Percentiles rank a stretch among this genome's conserved stretches.
Evolutionary conservation across 371 early-diverging fungal species (phyloP).

Genomic region (Mucor indicus): DNA sequence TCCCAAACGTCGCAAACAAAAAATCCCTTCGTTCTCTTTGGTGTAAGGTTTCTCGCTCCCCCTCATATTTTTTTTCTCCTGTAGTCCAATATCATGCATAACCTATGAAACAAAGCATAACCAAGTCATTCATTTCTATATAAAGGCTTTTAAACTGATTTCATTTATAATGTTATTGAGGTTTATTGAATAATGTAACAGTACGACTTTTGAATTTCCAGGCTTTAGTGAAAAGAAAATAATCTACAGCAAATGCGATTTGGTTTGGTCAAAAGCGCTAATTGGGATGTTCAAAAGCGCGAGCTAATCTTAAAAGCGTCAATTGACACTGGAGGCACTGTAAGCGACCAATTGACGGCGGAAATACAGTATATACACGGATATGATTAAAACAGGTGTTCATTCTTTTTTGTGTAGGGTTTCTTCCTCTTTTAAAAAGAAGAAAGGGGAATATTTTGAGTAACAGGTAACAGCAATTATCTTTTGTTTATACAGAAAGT

Average conservation of each 20-base stretch:
- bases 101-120: conserved; percentile 11
- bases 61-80: conserved; percentile 9
- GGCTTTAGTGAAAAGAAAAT: conserved; percentile 13
- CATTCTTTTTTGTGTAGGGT: too few relatives aligned
- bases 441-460: too few relatives aligned
- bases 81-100: conserved; percentile 7
- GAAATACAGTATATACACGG: too few relatives aligned
- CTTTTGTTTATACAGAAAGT: too few relatives aligned
- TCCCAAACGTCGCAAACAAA: conserved; percentile 13
- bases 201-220: conserved; percentile 14
- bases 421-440: too few relatives aligned
- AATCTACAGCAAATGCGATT: conserved; percentile 14
- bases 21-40: conserved; percentile 13
- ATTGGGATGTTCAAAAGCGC: too few relatives aligned
- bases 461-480: too few relatives aligned
- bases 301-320: too few relatives aligned
- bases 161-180: conserved; percentile 13
- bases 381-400: too few relatives aligned
- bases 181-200: conserved; percentile 15
- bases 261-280: conserved; percentile 15
- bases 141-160: conserved; percentile 19
- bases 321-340: too few relatives aligned
- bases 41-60: conserved; percentile 3
- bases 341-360: too few relatives aligned
- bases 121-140: conserved; percentile 17